Evolutionary conservation across 768 basidiomycete species (phyloP).

Genomic region (Tricholoma sp.): DNA sequence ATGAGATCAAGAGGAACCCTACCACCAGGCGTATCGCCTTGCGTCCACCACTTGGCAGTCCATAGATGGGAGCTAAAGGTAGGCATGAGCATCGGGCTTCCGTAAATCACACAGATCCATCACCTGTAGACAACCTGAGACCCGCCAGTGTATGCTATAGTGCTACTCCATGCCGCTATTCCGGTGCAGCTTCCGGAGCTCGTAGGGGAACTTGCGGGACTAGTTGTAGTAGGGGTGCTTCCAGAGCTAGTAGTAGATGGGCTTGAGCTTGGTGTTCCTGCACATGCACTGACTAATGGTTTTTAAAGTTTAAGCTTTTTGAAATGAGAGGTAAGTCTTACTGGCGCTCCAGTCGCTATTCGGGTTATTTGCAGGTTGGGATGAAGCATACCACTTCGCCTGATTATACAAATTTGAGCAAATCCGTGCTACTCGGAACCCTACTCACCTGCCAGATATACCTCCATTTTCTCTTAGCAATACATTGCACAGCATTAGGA

Average conservation of each 20-base stretch:
- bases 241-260: slow-evolving; percentile 26
- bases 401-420: slow-evolving; percentile 17
- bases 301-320: not conserved
- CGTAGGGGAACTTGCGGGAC: slow-evolving; percentile 16
- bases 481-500: not conserved
- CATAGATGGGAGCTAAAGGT: slow-evolving; percentile 30
- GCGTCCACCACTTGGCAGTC: slow-evolving; percentile 60
- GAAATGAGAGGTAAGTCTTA: slow-evolving; percentile 25
- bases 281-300: slow-evolving; percentile 49
- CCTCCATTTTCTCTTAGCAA: slow-evolving; percentile 21
- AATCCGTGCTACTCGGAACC: not conserved
- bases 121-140: slow-evolving; percentile 47
- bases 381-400: slow-evolving; percentile 58
- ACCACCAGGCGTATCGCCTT: slow-evolving; percentile 52
- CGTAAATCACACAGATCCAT: slow-evolving; percentile 12
- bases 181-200: slow-evolving; percentile 40
- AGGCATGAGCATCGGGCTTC: not conserved
- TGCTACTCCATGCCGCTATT: slow-evolving; percentile 46
- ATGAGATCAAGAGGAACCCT: slow-evolving; percentile 11
- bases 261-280: slow-evolving; percentile 15
- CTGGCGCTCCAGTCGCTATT: slow-evolving; percentile 64
- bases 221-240: slow-evolving; percentile 4
- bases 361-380: slow-evolving; percentile 39
- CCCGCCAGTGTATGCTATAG: slow-evolving; percentile 46
- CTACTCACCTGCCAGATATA: slow-evolving; percentile 58